Percentiles rank a stretch among this genome's conserved stretches.
Conservation (phyloP, 2,329 filamentous ascomycete genomes). For the Talaromyces funiculosus region DNA sequence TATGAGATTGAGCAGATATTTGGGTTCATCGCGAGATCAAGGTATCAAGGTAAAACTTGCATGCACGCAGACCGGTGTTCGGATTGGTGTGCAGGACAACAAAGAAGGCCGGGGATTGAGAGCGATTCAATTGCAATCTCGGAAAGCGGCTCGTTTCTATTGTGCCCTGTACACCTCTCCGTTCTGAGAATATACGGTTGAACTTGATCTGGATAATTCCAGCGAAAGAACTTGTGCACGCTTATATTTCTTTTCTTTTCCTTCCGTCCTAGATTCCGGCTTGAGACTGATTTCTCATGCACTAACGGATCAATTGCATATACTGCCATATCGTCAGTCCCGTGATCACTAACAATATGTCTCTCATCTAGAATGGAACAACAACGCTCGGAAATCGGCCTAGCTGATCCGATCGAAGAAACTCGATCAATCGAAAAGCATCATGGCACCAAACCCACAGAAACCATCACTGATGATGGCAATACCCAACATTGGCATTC, state of each 20-base stretch:
- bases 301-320: background rate
- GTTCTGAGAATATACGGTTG: conserved; percentile 43
- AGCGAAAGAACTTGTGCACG: conserved; percentile 42
- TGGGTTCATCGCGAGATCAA: conserved; percentile 38
- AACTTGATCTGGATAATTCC: conserved; percentile 44
- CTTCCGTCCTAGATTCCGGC: background rate
- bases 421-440: conserved; percentile 17
- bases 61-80: conserved; percentile 41
- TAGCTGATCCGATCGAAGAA: conserved; percentile 24
- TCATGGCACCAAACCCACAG: conserved; percentile 14
- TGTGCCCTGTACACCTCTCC: conserved; percentile 15
- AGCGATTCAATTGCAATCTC: background rate
- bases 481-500: conserved; percentile 11
- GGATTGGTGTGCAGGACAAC: conserved; percentile 15
- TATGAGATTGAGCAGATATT: conserved; percentile 34
- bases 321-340: background rate
- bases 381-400: conserved; percentile 24
- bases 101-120: background rate
- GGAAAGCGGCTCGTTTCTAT: background rate
- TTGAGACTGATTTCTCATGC: background rate
- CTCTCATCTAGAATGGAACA: conserved; percentile 26
- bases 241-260: conserved; percentile 19
- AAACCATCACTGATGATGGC: conserved; percentile 8
- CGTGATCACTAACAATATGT: background rate
- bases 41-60: conserved; percentile 32